Evolutionary conservation across 2,329 filamentous ascomycete species (phyloP), one percentile per base, ranked within the genome.

Genomic region (Hypoxylon sp.): DNA sequence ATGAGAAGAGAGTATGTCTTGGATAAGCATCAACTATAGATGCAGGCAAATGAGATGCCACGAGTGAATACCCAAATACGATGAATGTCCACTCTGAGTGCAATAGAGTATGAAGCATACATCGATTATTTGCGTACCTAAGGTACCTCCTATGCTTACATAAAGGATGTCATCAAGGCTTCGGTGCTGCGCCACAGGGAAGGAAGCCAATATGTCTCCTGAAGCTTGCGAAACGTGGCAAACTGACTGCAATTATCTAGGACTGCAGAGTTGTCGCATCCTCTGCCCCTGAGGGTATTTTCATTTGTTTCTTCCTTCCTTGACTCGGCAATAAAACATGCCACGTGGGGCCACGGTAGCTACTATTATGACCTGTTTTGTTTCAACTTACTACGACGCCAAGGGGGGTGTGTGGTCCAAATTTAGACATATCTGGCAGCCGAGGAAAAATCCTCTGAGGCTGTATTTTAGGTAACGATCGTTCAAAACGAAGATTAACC

Each of bases 371-470:
- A 13, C 49, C 28, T 62, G 19, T 50, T 55, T 65, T 3, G 49
- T 51, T n/a, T 32, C 28, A 17, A 51, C 51, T 65, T 65, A 65
- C 65, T 60, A 57, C 21, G 49, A 49, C 3, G 51, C 25, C 43
- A 55, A 49, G 61, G 58, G 58, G 62, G 48, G 28, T 48, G 38
- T 30, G 45, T 13, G 30, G 32, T 17, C 61, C 53, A 65, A 68
- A 62, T 62, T 62, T 68, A 63, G 52, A 36, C 30, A 34, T 46
- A 13, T 19, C 46, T 9, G 2, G 41, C 36, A 17, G 53, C 60
- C 21, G 48, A 38, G 36, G 55, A 60, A 45, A 32, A 51, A 65
- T 65, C 56, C 62, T 65, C 46, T 50, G 46, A 11, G 3, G 43
- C 43, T 23, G 13, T 2, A 30, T 49, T 32, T 48, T 63, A 45